Conservation (phyloP, 495 filamentous ascomycete genomes). For the Polyplosphaeria fusca region DNA sequence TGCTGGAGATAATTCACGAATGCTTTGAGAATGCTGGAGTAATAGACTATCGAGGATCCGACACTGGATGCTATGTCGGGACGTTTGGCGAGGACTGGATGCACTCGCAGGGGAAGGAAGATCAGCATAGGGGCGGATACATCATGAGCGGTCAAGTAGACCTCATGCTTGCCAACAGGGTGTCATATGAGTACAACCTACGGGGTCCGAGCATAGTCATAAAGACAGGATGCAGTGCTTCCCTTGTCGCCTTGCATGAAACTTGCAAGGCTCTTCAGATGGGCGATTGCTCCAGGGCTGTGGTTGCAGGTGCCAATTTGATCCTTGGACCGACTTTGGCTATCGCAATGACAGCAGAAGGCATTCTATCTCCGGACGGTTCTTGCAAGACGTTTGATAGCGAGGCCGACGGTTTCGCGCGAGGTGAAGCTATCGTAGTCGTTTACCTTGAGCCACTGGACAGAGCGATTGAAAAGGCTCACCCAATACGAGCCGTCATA, state of each 20-base stretch:
- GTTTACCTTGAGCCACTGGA: conserved; percentile 43
- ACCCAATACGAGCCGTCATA: conserved; percentile 21
- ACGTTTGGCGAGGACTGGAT: neutral
- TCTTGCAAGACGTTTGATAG: conserved; percentile 44
- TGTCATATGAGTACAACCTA: conserved; percentile 15
- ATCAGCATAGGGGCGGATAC: neutral
- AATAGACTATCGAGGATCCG: neutral
- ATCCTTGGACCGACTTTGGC: neutral
- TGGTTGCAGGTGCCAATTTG: neutral
- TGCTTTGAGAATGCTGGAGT: conserved; percentile 12
- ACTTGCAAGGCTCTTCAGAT: neutral
- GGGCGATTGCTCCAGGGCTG: neutral
- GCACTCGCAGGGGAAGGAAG: neutral
- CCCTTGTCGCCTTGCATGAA: conserved; percentile 3
- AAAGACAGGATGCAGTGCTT: conserved; percentile 15
- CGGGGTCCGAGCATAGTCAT: conserved; percentile 8
- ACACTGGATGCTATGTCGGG: conserved; percentile 2
- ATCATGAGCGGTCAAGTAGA: neutral
- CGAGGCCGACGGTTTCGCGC: conserved; percentile 47
- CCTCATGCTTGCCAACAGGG: conserved; percentile 7
- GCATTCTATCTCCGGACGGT: conserved; percentile 24
- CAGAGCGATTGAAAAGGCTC: conserved; percentile 14
- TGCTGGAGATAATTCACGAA: conserved; percentile 15
- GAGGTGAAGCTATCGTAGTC: conserved; percentile 47
- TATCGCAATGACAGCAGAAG: neutral